Percentiles rank a stretch among this genome's conserved stretches.
phyloP scores from a whole-genome alignment of 2,329 filamentous ascomycete species.

The Sphaerulina populicola region DNA sequence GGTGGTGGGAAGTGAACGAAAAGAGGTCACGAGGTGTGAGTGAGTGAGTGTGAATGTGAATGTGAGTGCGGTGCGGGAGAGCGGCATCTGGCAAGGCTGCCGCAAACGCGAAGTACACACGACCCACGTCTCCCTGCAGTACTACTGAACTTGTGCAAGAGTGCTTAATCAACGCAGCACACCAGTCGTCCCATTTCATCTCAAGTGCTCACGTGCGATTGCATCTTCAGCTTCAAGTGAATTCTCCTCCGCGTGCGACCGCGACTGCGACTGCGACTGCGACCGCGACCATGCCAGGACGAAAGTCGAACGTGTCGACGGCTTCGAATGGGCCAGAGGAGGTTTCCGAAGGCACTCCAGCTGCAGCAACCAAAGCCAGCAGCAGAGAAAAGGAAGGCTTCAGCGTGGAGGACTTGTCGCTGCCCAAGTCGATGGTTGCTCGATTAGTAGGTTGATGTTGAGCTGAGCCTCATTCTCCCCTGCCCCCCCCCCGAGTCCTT shows the following conservation, averaged over 20 bases:
- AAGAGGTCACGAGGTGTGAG: too few species aligned
- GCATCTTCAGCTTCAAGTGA: neutral
- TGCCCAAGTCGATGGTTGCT: slow-evolving; percentile 7
- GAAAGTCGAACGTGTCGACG: slow-evolving; percentile 41
- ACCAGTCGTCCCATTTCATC: neutral
- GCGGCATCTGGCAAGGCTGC: neutral
- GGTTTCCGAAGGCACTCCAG: slow-evolving; percentile 26
- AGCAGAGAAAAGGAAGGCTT: slow-evolving; percentile 34
- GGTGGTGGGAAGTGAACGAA: too few species aligned
- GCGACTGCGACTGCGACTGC: neutral
- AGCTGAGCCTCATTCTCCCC: neutral
- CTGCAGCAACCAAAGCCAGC: slow-evolving; percentile 17
- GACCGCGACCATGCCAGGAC: slow-evolving; percentile 36
- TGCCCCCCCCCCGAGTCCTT: too few species aligned
- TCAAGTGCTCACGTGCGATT: neutral
- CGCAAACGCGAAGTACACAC: neutral
- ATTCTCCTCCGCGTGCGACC: neutral
- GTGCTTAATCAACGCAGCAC: neutral
- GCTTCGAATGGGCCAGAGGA: slow-evolving; percentile 35
- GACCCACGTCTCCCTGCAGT: neutral
- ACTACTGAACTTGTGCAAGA: neutral
- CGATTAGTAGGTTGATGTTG: neutral
- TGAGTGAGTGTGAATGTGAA: too few species aligned
- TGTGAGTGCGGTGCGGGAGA: neutral
- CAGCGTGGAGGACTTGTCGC: slow-evolving; percentile 35